phyloP scores from a whole-genome alignment of 1,139 yeast genomes.

The Suhomyces maxii region DNA sequence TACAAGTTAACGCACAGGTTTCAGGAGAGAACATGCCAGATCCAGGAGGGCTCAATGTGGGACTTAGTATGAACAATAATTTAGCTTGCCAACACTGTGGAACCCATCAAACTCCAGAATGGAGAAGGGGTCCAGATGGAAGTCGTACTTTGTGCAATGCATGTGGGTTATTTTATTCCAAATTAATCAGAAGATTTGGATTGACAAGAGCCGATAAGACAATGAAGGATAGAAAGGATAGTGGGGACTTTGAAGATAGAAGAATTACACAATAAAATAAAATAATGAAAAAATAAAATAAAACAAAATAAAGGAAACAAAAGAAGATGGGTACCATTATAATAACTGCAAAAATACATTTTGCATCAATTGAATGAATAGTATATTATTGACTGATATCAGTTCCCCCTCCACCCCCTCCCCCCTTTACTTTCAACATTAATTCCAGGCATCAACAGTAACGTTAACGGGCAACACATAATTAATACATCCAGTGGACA shows the following conservation, averaged over 20 bases:
- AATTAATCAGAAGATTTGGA: slow-evolving; percentile 31
- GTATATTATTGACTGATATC: too few relatives aligned
- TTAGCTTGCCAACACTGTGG: slow-evolving; percentile 16
- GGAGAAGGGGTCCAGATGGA: slow-evolving; percentile 50
- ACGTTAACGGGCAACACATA: too few relatives aligned
- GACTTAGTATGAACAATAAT: slow-evolving; percentile 2
- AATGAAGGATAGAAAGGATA: slow-evolving; percentile 22
- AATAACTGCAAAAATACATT: too few relatives aligned
- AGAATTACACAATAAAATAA: slow-evolving; percentile 1
- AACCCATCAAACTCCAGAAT: slow-evolving; percentile 40
- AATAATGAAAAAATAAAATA: too few relatives aligned
- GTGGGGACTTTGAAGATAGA: slow-evolving; percentile 12
- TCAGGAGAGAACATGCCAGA: not conserved
- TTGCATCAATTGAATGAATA: too few relatives aligned
- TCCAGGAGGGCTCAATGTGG: slow-evolving; percentile 10
- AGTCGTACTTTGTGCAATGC: slow-evolving; percentile 48
- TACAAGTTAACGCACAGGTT: slow-evolving; percentile 1
- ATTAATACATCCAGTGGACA: too few relatives aligned
- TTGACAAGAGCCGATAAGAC: slow-evolving; percentile 23
- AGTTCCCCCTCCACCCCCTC: too few relatives aligned
- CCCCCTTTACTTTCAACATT: too few relatives aligned
- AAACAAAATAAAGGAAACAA: too few relatives aligned
- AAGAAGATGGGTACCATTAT: too few relatives aligned
- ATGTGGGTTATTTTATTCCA: slow-evolving; percentile 45
- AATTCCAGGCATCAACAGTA: too few relatives aligned